Conservation (phyloP, 805 yeast genomes). For the Candida piceae region DNA sequence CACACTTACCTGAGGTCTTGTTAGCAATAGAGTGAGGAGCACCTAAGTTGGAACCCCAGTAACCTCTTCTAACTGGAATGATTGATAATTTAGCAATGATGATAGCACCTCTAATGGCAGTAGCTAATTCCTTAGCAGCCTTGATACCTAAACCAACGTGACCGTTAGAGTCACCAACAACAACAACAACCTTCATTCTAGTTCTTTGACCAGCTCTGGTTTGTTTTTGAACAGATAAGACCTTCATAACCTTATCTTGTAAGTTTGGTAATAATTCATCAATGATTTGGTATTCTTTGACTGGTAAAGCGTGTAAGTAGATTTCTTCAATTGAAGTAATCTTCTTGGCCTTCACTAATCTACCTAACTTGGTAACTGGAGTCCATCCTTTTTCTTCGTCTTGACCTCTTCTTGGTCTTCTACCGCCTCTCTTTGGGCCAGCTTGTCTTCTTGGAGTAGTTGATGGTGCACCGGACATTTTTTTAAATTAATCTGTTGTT, state of each 20-base stretch:
- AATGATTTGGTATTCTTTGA: conserved; percentile 98
- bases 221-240: conserved; percentile 99
- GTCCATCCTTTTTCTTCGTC: conserved; percentile 98
- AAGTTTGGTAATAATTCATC: conserved; percentile 93
- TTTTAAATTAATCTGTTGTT: conserved; percentile 2
- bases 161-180: conserved; percentile 99
- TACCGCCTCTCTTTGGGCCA: conserved; percentile 56
- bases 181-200: conserved; percentile 99
- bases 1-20: conserved; percentile 99
- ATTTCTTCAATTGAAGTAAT: conserved; percentile 94
- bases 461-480: conserved; percentile 44
- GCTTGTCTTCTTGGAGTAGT: conserved; percentile 50
- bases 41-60: conserved; percentile 99
- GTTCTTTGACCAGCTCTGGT: conserved; percentile 99
- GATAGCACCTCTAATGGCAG: conserved; percentile 99
- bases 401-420: conserved; percentile 65
- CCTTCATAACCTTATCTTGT: conserved; percentile 99
- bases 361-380: conserved; percentile 99
- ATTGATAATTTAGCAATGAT: conserved; percentile 97
- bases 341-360: conserved; percentile 99
- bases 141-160: conserved; percentile 99
- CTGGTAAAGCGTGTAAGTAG: conserved; percentile 98
- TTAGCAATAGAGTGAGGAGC: conserved; percentile 97
- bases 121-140: conserved; percentile 99
- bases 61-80: conserved; percentile 99